Evolutionary conservation across 441 rosid genomes (phyloP).

Genomic region (Euphorbia celastroides): DNA sequence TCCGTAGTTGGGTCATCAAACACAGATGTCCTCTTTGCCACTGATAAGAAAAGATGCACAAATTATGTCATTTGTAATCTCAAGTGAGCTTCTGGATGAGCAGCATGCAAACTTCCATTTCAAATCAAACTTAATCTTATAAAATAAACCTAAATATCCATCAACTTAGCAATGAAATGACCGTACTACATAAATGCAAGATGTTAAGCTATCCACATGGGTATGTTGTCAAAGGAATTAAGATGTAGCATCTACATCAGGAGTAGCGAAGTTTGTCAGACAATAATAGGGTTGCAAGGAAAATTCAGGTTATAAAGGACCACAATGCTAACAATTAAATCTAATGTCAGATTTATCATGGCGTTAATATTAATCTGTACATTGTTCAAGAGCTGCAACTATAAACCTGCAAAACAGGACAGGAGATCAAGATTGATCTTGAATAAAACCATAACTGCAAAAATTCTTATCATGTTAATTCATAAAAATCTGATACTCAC

Average conservation of each 20-base stretch:
- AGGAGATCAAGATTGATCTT: background rate
- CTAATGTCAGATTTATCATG: background rate
- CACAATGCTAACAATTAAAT: background rate
- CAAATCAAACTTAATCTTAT: slow-evolving; percentile 1
- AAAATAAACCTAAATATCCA: background rate
- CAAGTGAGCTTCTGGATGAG: background rate
- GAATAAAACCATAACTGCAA: background rate
- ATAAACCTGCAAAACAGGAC: background rate
- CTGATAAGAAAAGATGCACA: slow-evolving; percentile 30
- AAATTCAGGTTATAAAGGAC: background rate
- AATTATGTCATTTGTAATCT: background rate
- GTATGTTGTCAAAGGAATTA: background rate
- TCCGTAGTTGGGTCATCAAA: slow-evolving; percentile 92
- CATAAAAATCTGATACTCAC: background rate
- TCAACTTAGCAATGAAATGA: background rate
- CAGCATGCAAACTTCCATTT: background rate
- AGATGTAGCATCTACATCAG: background rate
- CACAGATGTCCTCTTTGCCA: slow-evolving; percentile 86
- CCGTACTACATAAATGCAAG: background rate
- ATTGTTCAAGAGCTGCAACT: background rate
- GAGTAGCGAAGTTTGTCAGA: background rate
- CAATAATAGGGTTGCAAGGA: background rate
- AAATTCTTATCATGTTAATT: background rate
- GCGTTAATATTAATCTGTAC: background rate
- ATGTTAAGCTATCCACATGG: background rate